Percentiles rank a stretch among this genome's conserved stretches.
Conservation (phyloP, 2,329 filamentous ascomycete genomes). For the Talaromyces funiculosus region DNA sequence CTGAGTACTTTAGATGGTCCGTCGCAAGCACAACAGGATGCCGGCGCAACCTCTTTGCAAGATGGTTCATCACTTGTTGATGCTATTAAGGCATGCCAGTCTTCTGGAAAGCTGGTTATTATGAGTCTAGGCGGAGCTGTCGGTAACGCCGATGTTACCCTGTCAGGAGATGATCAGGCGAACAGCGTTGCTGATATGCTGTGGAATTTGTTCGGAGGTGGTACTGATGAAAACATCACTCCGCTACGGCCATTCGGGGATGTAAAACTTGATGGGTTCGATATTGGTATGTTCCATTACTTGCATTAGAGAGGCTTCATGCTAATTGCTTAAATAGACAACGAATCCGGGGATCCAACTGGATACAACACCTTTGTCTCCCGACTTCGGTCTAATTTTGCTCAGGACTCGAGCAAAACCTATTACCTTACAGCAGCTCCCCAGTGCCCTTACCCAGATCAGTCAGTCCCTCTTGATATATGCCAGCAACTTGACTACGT, state of each 20-base stretch:
- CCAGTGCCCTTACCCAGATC: slow-evolving; percentile 47
- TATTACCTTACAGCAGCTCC: slow-evolving; percentile 52
- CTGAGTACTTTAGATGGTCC: slow-evolving; percentile 6
- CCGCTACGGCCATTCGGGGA: slow-evolving; percentile 46
- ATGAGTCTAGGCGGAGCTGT: slow-evolving; percentile 43
- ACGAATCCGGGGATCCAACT: slow-evolving; percentile 10
- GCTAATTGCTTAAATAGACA: background rate
- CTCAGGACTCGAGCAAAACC: slow-evolving; percentile 26
- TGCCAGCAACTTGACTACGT: slow-evolving; percentile 46
- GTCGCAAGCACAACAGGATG: slow-evolving; percentile 9
- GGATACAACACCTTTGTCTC: slow-evolving; percentile 41
- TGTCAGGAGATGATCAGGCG: slow-evolving; percentile 8
- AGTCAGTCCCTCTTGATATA: slow-evolving; percentile 42
- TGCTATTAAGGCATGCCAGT: slow-evolving; percentile 42
- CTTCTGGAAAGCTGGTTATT: slow-evolving; percentile 41
- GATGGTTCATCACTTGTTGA: slow-evolving; percentile 36
- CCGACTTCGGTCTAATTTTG: slow-evolving; percentile 40
- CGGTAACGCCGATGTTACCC: slow-evolving; percentile 25
- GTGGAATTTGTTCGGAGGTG: slow-evolving; percentile 42
- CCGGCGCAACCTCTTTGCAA: slow-evolving; percentile 12
- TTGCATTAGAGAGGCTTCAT: background rate
- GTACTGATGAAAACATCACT: slow-evolving; percentile 16
- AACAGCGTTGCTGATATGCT: slow-evolving; percentile 31
- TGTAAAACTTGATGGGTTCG: slow-evolving; percentile 48
- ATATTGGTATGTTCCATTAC: slow-evolving; percentile 20